These are phyloP conservation scores for Termitomyces sp. DNA, from an alignment of 768 basidiomycete species.

Conservation along the genomic window DNA sequence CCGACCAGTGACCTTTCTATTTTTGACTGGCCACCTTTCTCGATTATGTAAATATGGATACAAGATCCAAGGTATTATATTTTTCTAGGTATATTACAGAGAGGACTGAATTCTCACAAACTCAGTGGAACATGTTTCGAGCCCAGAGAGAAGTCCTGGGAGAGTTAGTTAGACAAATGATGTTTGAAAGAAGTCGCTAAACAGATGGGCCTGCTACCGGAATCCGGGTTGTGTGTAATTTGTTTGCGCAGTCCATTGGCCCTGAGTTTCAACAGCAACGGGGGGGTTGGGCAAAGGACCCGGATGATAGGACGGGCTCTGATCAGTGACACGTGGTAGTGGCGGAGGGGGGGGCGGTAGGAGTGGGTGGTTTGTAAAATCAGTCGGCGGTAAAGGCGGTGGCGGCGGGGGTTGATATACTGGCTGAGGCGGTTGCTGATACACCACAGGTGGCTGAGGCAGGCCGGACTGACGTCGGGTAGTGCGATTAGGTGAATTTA, in stretches of 20 bases:
- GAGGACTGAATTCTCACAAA: neutral
- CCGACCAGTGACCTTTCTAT: neutral
- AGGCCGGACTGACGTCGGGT: slow-evolving; percentile 42
- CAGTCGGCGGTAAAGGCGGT: slow-evolving; percentile 30
- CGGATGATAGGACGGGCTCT: slow-evolving; percentile 25
- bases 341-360: slow-evolving; percentile 32
- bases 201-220: neutral
- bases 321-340: neutral
- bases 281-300: slow-evolving; percentile 38
- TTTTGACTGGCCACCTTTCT: neutral
- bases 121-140: neutral
- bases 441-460: slow-evolving; percentile 43
- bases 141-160: neutral
- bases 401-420: slow-evolving; percentile 28
- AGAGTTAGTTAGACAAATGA: neutral
- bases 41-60: neutral
- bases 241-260: slow-evolving; percentile 28
- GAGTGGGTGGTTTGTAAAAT: slow-evolving; percentile 22
- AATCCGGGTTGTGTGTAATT: slow-evolving; percentile 26
- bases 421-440: slow-evolving; percentile 25
- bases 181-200: neutral
- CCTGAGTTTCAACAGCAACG: slow-evolving; percentile 24
- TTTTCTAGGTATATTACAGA: neutral
- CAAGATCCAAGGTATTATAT: neutral
- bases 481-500: slow-evolving; percentile 21